phyloP scores from a whole-genome alignment of 192 early-diverging fungal species.

The Backusella westeae region DNA sequence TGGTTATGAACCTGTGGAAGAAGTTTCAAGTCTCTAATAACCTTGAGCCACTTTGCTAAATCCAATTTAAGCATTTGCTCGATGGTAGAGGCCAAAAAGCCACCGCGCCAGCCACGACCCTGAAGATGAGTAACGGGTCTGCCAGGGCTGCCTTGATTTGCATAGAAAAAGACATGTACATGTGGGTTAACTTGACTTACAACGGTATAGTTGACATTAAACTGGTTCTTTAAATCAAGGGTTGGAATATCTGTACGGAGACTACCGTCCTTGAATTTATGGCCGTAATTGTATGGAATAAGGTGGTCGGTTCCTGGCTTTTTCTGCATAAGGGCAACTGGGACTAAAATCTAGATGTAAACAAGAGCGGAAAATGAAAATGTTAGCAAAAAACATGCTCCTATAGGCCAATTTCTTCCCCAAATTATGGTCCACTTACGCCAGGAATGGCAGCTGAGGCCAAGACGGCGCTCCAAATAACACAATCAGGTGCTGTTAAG shows the following conservation, averaged over 20 bases:
- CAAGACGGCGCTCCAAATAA: constrained; percentile 81
- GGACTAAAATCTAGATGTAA: constrained; percentile 57
- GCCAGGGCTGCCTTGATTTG: constrained; percentile 72
- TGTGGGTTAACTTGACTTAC: constrained; percentile 91
- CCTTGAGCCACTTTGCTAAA: constrained; percentile 80
- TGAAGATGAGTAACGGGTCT: constrained; percentile 67
- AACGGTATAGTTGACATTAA: constrained; percentile 85
- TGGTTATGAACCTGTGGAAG: constrained; percentile 73
- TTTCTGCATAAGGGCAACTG: constrained; percentile 83
- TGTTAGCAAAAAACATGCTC: not conserved
- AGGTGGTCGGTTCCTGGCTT: constrained; percentile 54
- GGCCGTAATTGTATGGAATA: constrained; percentile 73
- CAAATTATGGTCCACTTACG: constrained; percentile 23
- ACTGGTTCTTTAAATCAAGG: constrained; percentile 68
- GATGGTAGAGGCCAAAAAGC: constrained; percentile 76
- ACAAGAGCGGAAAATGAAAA: not conserved
- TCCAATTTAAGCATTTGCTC: constrained; percentile 85
- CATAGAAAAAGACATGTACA: constrained; percentile 83
- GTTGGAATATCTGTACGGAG: constrained; percentile 81
- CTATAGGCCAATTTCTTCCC: too few species aligned
- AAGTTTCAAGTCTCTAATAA: constrained; percentile 76
- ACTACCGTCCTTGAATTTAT: constrained; percentile 85
- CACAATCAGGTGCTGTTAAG: constrained; percentile 80
- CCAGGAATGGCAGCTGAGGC: constrained; percentile 87
- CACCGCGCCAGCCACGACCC: constrained; percentile 84